Evolutionary conservation across 768 basidiomycete species (phyloP), one percentile per base, ranked within the genome.

Genomic region (Cystobasidium onofrii): DNA sequence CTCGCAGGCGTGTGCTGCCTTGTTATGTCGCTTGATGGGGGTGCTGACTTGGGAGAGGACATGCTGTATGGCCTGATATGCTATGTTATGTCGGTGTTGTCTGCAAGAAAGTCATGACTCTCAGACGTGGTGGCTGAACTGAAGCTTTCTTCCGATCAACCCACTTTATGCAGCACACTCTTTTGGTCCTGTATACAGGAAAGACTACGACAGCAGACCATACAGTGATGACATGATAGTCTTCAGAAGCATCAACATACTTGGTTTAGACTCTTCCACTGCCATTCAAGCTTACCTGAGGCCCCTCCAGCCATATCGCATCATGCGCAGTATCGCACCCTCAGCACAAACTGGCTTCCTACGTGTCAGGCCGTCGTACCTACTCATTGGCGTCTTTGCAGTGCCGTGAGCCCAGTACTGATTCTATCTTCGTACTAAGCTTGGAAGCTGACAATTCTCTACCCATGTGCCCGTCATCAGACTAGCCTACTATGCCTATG

Each of bases 401-500:
- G 39, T 67, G 41, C 65, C 65, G 65, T 67, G 44, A 9, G 63
- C 23, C 9, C 15, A n/a, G n/a, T n/a, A n/a, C n/a, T n/a, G n/a
- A n/a, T n/a, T n/a, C n/a, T n/a, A n/a, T n/a, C n/a, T n/a, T n/a
- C n/a, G n/a, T n/a, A n/a, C n/a, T n/a, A n/a, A n/a, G n/a, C n/a
- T n/a, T n/a, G n/a, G n/a, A n/a, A 9, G 61, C 43, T 34, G 12
- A 10, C 36, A 39, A 39, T 39, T 6, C 39, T 6, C 39, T 39
- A 6, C 39, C 15, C 15, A 15, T 39, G 39, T 39, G 15, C 39
- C 39, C 15, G 39, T 39, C 29, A 52, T 3, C 65, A 67, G 65
- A 36, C 65, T 67, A 7, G 65, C 65, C 10, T 67, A 50, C 41
- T 67, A 67, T 27, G 46, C 65, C 12, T 67, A 67, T 31, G 65